Evolutionary conservation across 2,329 filamentous ascomycete genomes (phyloP).

Genomic region (Trichoderma polysporum): DNA sequence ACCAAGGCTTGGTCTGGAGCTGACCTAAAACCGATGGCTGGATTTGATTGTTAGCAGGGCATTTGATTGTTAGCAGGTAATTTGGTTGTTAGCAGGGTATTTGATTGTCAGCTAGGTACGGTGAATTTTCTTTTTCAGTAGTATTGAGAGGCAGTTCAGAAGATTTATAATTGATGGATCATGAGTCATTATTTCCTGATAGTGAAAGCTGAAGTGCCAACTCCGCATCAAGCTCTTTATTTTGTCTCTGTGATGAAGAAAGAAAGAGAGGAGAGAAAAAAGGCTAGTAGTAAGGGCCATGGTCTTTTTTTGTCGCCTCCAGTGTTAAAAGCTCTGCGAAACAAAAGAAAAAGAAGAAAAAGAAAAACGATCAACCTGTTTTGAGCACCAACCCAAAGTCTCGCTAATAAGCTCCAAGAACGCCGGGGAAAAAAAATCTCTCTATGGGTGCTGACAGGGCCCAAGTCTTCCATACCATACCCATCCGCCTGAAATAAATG

Average conservation of each 20-base stretch:
- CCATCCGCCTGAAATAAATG: not conserved
- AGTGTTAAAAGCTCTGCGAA: not conserved
- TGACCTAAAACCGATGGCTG: not conserved
- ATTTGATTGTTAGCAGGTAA: not conserved
- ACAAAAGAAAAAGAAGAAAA: not conserved
- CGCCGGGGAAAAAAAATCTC: not conserved
- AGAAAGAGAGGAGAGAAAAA: not conserved
- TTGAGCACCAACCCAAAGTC: not conserved
- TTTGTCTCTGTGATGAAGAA: not conserved
- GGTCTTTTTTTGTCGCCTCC: not conserved
- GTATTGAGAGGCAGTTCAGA: not conserved
- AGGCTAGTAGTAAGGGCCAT: not conserved
- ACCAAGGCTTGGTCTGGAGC: not conserved
- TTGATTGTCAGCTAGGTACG: not conserved
- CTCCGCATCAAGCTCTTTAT: not conserved
- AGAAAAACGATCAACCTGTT: not conserved
- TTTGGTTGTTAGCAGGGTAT: not conserved
- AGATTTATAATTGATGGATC: not conserved
- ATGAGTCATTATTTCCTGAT: slow-evolving; percentile 9
- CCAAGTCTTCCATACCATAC: not conserved
- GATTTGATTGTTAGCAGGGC: too few relatives aligned
- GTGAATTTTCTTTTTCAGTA: not conserved
- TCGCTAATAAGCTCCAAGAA: not conserved
- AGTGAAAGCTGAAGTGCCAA: not conserved
- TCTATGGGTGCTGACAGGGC: not conserved